phyloP scores from a whole-genome alignment of 139 green algal species.

The Picocystis salinarum region DNA sequence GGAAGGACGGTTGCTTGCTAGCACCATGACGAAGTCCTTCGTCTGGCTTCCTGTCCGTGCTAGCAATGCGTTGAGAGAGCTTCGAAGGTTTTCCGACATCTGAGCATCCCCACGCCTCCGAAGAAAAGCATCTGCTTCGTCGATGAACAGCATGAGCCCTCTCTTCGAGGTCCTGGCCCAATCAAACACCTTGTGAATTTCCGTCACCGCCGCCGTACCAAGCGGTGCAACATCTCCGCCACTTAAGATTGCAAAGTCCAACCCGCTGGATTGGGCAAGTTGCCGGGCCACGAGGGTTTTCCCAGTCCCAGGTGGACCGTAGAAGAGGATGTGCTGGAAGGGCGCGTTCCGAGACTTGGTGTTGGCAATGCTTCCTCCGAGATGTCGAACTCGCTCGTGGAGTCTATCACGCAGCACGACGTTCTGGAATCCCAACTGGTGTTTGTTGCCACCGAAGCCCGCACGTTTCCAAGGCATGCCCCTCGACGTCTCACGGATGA shows the following conservation, averaged over 20 bases:
- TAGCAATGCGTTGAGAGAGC: constrained; percentile 82
- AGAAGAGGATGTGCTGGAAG: constrained; percentile 88
- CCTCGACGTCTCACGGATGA: constrained; percentile 32
- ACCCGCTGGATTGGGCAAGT: constrained; percentile 64
- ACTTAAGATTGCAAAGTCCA: constrained; percentile 97
- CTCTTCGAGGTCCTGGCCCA: constrained; percentile 58
- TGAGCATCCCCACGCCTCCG: constrained; percentile 40
- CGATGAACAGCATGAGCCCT: constrained; percentile 22
- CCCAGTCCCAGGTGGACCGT: constrained; percentile 40
- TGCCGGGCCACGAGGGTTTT: constrained; percentile 96
- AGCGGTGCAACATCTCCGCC: constrained; percentile 89
- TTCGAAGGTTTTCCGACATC: constrained; percentile 76
- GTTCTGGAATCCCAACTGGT: constrained; percentile 61
- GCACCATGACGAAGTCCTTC: constrained; percentile 17
- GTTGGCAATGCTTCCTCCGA: constrained; percentile 74
- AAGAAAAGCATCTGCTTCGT: constrained; percentile 95
- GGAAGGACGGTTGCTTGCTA: constrained; percentile 27
- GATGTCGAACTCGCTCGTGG: constrained; percentile 59
- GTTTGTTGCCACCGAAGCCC: constrained; percentile 18
- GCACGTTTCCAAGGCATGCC: constrained; percentile 11
- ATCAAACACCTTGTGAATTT: constrained; percentile 95
- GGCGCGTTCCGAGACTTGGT: constrained; percentile 76
- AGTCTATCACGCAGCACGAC: constrained; percentile 64
- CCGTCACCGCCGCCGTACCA: constrained; percentile 63
- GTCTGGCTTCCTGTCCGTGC: constrained; percentile 29